Evolutionary conservation across 108 stramenopile species (phyloP).

Genomic region (Nannochloropsis oceanica): DNA sequence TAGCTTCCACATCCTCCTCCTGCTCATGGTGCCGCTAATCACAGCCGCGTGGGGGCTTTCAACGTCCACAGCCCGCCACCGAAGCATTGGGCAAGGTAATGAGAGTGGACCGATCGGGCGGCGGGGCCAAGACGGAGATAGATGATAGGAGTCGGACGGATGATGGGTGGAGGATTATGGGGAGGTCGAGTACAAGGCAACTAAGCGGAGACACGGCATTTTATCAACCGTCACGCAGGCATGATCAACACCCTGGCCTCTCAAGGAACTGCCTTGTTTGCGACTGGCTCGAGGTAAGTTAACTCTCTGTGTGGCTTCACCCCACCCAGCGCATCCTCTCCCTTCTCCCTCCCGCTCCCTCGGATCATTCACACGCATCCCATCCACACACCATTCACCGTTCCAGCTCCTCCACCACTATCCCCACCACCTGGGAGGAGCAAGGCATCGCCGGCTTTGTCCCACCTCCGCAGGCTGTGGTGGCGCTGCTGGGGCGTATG

Average conservation of each 20-base stretch:
- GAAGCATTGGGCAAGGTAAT: too few species aligned
- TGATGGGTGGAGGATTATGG: too few species aligned
- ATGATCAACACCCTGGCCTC: not conserved
- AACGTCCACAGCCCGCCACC: not conserved
- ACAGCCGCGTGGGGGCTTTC: not conserved
- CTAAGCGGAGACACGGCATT: too few species aligned
- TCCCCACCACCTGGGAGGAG: not conserved
- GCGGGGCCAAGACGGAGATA: too few species aligned
- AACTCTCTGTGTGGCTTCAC: not conserved
- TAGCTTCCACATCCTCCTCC: not conserved
- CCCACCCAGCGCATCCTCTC: not conserved
- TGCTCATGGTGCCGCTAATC: not conserved
- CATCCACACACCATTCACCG: not conserved
- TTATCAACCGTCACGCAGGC: not conserved
- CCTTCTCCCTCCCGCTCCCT: not conserved
- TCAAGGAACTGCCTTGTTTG: not conserved
- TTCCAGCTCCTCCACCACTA: not conserved
- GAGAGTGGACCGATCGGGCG: too few species aligned
- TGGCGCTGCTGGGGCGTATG: not conserved
- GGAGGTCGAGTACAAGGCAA: too few species aligned
- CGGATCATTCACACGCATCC: not conserved
- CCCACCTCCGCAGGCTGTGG: not conserved
- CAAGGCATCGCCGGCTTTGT: not conserved
- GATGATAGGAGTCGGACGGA: too few species aligned
- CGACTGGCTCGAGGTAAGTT: not conserved